Evolutionary conservation across 1,284 basidiomycete genomes (phyloP).

Genomic region (Sporisorium scitamineum): DNA sequence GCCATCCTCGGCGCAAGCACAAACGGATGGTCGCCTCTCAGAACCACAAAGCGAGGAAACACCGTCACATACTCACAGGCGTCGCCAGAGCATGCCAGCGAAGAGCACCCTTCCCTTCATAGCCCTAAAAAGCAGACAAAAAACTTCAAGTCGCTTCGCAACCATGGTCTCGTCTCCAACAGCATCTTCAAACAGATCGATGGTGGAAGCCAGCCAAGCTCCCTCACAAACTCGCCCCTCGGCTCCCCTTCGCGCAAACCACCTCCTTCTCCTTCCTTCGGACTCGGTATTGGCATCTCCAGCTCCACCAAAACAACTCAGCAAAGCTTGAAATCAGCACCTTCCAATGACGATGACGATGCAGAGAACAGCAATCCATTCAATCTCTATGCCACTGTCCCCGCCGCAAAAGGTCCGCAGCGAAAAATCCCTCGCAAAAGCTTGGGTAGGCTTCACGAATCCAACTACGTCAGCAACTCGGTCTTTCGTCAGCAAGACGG

Average conservation of each 20-base stretch:
- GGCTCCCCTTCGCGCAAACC: conserved; percentile 19
- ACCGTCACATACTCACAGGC: conserved; percentile 36
- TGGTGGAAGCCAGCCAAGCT: conserved; percentile 22
- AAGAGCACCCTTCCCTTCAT: conserved; percentile 42
- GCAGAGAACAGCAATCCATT: conserved; percentile 43
- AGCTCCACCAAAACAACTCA: conserved; percentile 15
- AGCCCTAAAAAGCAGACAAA: conserved; percentile 49
- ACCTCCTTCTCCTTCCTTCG: conserved; percentile 37
- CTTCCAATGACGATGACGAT: conserved; percentile 6
- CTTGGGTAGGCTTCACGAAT: conserved; percentile 45
- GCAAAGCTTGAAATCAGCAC: conserved; percentile 16
- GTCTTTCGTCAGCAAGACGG: conserved; percentile 75
- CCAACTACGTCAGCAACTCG: conserved; percentile 61
- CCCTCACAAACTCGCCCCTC: conserved; percentile 26
- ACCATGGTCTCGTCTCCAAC: conserved; percentile 62
- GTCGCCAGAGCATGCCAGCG: conserved; percentile 28
- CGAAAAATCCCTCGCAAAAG: conserved; percentile 54
- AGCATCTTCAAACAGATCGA: conserved; percentile 59
- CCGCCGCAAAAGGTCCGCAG: conserved; percentile 15
- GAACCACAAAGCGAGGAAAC: conserved; percentile 30
- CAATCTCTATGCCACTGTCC: conserved; percentile 27
- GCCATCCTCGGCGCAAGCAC: conserved; percentile 61
- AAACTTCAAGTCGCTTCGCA: conserved; percentile 54
- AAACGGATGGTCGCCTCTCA: conserved; percentile 59
- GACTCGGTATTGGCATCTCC: conserved; percentile 58